These are phyloP conservation scores for Phialophora verrucosa DNA, from an alignment of 2,329 filamentous ascomycete species.

Conservation along the genomic window DNA sequence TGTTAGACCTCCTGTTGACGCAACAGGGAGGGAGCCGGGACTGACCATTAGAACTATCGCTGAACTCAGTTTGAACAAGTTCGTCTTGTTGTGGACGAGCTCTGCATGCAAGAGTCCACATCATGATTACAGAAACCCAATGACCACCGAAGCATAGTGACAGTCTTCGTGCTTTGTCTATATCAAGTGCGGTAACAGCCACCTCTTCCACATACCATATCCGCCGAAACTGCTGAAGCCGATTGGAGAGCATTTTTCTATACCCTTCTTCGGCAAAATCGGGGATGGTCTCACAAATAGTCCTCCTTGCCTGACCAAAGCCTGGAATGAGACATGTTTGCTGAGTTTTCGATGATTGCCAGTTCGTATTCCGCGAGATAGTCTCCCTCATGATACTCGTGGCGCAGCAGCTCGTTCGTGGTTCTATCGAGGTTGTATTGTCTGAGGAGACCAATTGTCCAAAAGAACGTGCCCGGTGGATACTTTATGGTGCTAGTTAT, in stretches of 20 bases:
- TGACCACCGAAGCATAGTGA: constrained; percentile 6
- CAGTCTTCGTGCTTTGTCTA: not conserved
- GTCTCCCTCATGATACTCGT: constrained; percentile 1
- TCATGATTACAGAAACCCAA: constrained; percentile 6
- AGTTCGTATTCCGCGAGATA: constrained; percentile 1
- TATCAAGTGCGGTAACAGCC: not conserved
- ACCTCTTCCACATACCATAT: not conserved
- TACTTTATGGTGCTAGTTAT: constrained; percentile 3
- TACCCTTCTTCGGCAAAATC: not conserved
- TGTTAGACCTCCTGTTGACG: not conserved
- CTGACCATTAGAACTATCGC: not conserved
- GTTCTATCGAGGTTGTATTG: not conserved
- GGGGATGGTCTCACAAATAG: constrained; percentile 1
- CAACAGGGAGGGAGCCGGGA: not conserved
- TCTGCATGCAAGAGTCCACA: constrained; percentile 5
- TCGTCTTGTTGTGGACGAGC: not conserved
- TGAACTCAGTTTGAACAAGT: not conserved
- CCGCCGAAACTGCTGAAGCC: not conserved
- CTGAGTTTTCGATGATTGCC: not conserved
- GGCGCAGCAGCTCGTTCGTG: not conserved
- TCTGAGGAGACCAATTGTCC: constrained; percentile 5
- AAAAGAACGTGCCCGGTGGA: constrained; percentile 2
- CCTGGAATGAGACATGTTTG: not conserved
- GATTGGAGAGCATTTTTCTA: not conserved
- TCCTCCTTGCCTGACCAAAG: not conserved